Evolutionary conservation across 306 rosid species (phyloP).

Genomic region (Hippophae tibetana): DNA sequence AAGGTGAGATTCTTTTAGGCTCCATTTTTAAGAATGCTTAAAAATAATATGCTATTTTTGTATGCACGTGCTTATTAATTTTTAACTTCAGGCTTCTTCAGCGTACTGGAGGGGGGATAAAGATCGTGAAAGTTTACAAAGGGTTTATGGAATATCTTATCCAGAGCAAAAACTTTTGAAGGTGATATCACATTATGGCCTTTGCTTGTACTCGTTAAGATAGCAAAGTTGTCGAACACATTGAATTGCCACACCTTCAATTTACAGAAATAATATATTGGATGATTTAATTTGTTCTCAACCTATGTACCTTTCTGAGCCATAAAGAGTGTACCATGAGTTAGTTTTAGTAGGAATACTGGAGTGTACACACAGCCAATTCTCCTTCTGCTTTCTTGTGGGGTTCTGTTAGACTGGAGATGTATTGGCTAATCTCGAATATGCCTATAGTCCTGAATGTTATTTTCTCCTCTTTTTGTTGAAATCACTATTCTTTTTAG

Average conservation of each 20-base stretch:
- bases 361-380: too few species aligned
- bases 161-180: slow-evolving; percentile 84
- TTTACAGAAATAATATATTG: too few species aligned
- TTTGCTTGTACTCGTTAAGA: background rate
- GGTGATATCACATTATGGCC: slow-evolving; percentile 36
- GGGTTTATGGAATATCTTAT: slow-evolving; percentile 95
- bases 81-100: slow-evolving; percentile 78
- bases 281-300: too few species aligned
- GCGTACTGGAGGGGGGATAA: slow-evolving; percentile 97
- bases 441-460: slow-evolving; percentile 10
- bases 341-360: too few species aligned
- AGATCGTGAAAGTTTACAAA: slow-evolving; percentile 83
- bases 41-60: background rate
- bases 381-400: too few species aligned
- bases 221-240: background rate
- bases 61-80: slow-evolving; percentile 5
- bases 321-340: too few species aligned
- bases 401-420: too few species aligned
- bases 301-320: too few species aligned
- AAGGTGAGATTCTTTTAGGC: slow-evolving; percentile 42
- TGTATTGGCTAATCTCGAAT: slow-evolving; percentile 12
- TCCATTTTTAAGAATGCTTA: slow-evolving; percentile 2
- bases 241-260: background rate
- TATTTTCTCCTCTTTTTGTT: slow-evolving; percentile 11
- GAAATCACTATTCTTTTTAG: slow-evolving; percentile 27